Conservation (phyloP, 768 basidiomycete species). For the Leccinum broughii region DNA sequence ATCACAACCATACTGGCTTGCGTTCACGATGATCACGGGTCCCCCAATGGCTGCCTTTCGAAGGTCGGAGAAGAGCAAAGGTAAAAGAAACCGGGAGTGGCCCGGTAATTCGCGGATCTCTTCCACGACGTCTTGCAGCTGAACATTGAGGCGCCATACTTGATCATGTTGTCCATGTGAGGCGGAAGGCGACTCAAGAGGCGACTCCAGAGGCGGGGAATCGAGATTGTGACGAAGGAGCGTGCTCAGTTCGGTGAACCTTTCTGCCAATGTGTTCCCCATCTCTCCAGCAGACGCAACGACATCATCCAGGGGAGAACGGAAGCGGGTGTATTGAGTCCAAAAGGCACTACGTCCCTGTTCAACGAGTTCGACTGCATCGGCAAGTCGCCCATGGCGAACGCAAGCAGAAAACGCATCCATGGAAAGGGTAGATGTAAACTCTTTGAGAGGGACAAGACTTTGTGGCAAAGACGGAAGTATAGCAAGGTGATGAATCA, state of each 20-base stretch:
- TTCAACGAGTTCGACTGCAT: conserved; percentile 33
- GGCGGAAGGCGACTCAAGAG: neutral
- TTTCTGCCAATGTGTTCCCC: neutral
- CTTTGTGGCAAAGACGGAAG: neutral
- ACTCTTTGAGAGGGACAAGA: neutral
- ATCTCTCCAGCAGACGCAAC: neutral
- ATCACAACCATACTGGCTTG: conserved; percentile 31
- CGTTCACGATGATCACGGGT: conserved; percentile 35
- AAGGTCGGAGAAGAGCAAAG: conserved; percentile 16
- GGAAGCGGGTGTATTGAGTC: conserved; percentile 17
- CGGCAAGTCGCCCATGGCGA: conserved; percentile 6
- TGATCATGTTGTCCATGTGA: neutral
- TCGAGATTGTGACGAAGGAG: neutral
- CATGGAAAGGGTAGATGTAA: conserved; percentile 1
- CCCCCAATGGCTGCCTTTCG: conserved; percentile 21
- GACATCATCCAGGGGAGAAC: conserved; percentile 3
- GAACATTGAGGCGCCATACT: conserved; percentile 2
- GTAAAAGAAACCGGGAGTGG: conserved; percentile 29
- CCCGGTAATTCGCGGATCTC: conserved; percentile 20
- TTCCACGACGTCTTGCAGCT: conserved; percentile 2
- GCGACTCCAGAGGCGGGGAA: neutral
- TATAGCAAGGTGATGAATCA: conserved; percentile 11
- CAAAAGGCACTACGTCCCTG: conserved; percentile 25
- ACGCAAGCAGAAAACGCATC: conserved; percentile 19
- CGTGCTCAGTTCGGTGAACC: conserved; percentile 7